These are phyloP conservation scores for Coix lacrymajobi DNA, from an alignment of 176 grass and related monocot genomes.

Conservation along the genomic window DNA sequence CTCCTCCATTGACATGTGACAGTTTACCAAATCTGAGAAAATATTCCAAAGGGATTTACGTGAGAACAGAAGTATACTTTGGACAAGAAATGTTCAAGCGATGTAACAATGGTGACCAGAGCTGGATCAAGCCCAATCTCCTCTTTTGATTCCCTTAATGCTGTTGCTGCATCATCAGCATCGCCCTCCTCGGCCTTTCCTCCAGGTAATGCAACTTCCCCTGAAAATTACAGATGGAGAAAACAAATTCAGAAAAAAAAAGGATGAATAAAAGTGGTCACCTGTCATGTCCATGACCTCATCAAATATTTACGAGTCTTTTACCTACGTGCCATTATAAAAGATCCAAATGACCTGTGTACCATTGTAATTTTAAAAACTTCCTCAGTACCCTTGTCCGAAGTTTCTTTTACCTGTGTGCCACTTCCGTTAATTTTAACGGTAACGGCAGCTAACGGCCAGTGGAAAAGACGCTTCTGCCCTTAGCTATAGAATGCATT, in stretches of 20 bases:
- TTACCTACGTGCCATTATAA: too few species aligned
- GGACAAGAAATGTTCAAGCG: slow-evolving; percentile 63
- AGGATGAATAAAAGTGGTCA: not conserved
- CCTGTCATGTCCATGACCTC: not conserved
- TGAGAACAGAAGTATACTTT: slow-evolving; percentile 23
- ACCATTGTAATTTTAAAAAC: too few species aligned
- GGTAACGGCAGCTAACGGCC: too few species aligned
- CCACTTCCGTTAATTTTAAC: too few species aligned
- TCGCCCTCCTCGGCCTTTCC: slow-evolving; percentile 69
- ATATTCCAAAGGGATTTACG: not conserved
- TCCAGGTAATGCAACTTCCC: slow-evolving; percentile 75
- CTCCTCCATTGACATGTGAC: not conserved
- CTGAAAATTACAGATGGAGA: slow-evolving; percentile 26
- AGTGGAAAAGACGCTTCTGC: too few species aligned
- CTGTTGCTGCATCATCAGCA: slow-evolving; percentile 58
- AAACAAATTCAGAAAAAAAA: not conserved
- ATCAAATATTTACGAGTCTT: not conserved
- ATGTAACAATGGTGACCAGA: slow-evolving; percentile 45
- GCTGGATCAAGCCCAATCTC: slow-evolving; percentile 66
- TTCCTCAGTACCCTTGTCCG: too few species aligned
- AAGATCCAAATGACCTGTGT: too few species aligned
- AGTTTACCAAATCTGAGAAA: not conserved
- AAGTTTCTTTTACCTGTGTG: too few species aligned
- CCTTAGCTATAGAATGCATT: too few species aligned
- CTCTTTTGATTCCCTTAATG: slow-evolving; percentile 59